Conservation (phyloP, 805 yeast genomes). For the Schwanniomyces yamadae region DNA sequence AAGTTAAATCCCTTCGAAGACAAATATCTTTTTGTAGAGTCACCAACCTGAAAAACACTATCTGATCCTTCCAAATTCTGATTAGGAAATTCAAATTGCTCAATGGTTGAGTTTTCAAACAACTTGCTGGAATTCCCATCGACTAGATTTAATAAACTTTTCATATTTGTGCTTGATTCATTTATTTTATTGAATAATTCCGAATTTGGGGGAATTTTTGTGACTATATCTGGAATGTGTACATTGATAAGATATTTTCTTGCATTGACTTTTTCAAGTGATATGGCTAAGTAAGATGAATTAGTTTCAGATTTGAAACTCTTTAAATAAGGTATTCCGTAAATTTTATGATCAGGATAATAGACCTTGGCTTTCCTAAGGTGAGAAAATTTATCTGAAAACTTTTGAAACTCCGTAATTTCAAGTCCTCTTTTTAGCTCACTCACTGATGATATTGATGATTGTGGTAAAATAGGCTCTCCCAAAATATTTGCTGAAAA, state of each 20-base stretch:
- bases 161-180: slow-evolving; percentile 9
- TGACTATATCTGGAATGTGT: slow-evolving; percentile 43
- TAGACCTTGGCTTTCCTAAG: slow-evolving; percentile 20
- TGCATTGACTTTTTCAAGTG: slow-evolving; percentile 35
- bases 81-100: slow-evolving; percentile 15
- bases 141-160: slow-evolving; percentile 9
- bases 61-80: slow-evolving; percentile 14
- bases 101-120: slow-evolving; percentile 14
- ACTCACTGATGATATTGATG: slow-evolving; percentile 18
- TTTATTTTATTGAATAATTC: slow-evolving; percentile 13
- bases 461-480: slow-evolving; percentile 9
- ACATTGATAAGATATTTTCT: slow-evolving; percentile 35
- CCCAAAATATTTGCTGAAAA: slow-evolving; percentile 29
- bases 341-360: slow-evolving; percentile 30
- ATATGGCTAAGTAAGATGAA: slow-evolving; percentile 26
- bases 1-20: background rate
- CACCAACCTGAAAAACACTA: slow-evolving; percentile 14
- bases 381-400: slow-evolving; percentile 31
- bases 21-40: slow-evolving; percentile 5
- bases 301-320: background rate
- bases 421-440: slow-evolving; percentile 12
- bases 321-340: slow-evolving; percentile 23
- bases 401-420: background rate
- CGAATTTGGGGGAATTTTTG: slow-evolving; percentile 31
- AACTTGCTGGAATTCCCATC: slow-evolving; percentile 11